Conservation (phyloP, 257 asterid species). For the Haberlea rhodopensis region DNA sequence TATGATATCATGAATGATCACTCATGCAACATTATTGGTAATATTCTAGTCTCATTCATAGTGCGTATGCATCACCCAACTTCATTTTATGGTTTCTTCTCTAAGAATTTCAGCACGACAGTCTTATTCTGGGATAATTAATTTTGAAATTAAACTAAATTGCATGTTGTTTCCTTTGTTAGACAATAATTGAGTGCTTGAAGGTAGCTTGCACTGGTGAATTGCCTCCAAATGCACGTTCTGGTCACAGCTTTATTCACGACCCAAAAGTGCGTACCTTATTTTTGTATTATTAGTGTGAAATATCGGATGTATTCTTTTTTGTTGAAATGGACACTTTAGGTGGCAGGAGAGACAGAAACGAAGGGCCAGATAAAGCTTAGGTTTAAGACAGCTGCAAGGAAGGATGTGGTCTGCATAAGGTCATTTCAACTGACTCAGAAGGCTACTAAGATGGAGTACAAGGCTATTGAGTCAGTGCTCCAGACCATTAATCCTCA, state of each 20-base stretch:
- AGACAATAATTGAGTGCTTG: conserved; percentile 98
- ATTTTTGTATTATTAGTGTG: not conserved
- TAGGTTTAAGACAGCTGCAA: conserved; percentile 95
- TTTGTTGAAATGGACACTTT: conserved; percentile 24
- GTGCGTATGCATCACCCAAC: conserved; percentile 6
- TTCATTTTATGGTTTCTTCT: not conserved
- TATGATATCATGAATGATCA: too few relatives aligned
- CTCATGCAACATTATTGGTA: not conserved
- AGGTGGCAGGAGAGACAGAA: conserved; percentile 99
- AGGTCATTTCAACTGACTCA: conserved; percentile 98
- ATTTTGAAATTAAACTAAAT: not conserved
- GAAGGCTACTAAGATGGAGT: conserved; percentile 96
- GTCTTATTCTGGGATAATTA: conserved; percentile 9
- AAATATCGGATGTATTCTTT: conserved; percentile 4
- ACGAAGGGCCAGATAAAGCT: conserved; percentile 97
- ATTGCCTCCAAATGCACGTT: conserved; percentile 94
- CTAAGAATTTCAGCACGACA: not conserved
- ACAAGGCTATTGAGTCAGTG: conserved; percentile 95
- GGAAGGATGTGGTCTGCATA: conserved; percentile 97
- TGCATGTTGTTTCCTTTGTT: conserved; percentile 16
- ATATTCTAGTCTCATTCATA: conserved; percentile 5
- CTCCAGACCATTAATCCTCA: conserved; percentile 96
- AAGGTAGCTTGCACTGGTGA: conserved; percentile 97
- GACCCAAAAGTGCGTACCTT: conserved; percentile 76
- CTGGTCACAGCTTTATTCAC: conserved; percentile 93